Conservation (phyloP, 768 basidiomycete genomes). For the Mycena venus region DNA sequence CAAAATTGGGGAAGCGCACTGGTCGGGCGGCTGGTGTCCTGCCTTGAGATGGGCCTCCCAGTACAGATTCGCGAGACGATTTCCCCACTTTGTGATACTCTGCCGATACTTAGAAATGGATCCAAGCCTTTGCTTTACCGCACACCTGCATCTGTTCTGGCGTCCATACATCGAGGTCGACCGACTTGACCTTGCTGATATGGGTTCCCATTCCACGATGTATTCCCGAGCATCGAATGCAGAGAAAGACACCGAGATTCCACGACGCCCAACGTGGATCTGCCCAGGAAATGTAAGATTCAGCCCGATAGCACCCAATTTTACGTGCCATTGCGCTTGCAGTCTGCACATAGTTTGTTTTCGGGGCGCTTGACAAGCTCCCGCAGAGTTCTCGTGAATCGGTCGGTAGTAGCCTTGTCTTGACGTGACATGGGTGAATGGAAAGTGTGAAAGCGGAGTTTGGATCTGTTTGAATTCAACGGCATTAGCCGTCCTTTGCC, state of each 20-base stretch:
- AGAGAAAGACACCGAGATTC: slow-evolving; percentile 96
- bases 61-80: slow-evolving; percentile 91
- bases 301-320: slow-evolving; percentile 10
- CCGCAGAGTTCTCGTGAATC: slow-evolving; percentile 81
- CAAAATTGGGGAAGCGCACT: slow-evolving; percentile 67
- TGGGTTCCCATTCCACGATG: slow-evolving; percentile 99
- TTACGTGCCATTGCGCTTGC: slow-evolving; percentile 91
- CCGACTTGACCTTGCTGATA: slow-evolving; percentile 96
- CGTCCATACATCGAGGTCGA: slow-evolving; percentile 98
- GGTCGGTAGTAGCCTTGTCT: slow-evolving; percentile 90
- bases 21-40: slow-evolving; percentile 94
- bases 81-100: slow-evolving; percentile 92
- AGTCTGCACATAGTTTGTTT: slow-evolving; percentile 96
- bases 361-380: slow-evolving; percentile 91
- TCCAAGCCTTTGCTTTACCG: background rate
- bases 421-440: slow-evolving; percentile 62
- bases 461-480: background rate
- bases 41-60: slow-evolving; percentile 97
- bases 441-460: background rate
- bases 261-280: slow-evolving; percentile 99
- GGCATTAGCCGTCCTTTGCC: too few relatives aligned
- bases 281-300: slow-evolving; percentile 47
- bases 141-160: slow-evolving; percentile 95
- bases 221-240: slow-evolving; percentile 97
- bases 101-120: background rate